phyloP scores from a whole-genome alignment of 345 rosid genomes.

The Syzygium grande region DNA sequence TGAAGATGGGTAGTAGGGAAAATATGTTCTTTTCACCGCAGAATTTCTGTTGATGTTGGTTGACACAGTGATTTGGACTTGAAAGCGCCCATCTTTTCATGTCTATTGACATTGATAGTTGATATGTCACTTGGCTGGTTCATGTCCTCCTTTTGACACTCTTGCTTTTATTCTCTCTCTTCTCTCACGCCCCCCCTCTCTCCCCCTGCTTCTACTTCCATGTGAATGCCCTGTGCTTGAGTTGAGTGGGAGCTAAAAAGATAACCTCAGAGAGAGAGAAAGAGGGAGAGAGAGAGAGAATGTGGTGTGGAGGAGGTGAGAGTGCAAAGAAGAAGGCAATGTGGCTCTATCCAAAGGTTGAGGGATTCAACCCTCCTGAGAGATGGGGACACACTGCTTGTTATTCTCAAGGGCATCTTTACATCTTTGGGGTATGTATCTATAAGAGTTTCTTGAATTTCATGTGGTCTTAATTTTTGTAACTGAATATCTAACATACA shows the following conservation, averaged over 20 bases:
- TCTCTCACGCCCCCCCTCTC: neutral
- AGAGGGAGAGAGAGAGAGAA: neutral
- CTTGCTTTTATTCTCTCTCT: constrained; percentile 1
- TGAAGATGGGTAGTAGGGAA: neutral
- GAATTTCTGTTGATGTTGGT: constrained; percentile 27
- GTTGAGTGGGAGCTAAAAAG: neutral
- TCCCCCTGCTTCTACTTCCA: neutral
- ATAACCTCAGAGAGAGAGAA: neutral
- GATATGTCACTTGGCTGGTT: constrained; percentile 37
- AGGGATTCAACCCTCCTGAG: constrained; percentile 55
- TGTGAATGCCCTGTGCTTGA: neutral
- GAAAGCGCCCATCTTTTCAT: constrained; percentile 91
- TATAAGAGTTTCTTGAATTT: neutral
- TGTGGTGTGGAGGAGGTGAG: constrained; percentile 43
- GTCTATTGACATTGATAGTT: constrained; percentile 69
- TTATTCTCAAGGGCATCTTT: constrained; percentile 44
- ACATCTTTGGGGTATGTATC: constrained; percentile 58
- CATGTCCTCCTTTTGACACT: constrained; percentile 40
- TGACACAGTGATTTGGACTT: constrained; percentile 59
- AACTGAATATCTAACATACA: neutral
- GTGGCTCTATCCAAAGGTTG: constrained; percentile 61
- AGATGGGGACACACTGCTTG: constrained; percentile 89
- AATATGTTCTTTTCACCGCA: neutral
- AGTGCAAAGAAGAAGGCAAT: constrained; percentile 41
- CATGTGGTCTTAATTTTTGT: neutral